Base-by-base conservation (phyloP, 768 basidiomycete species). In the Porpolomopsis calyptriformis region DNA sequence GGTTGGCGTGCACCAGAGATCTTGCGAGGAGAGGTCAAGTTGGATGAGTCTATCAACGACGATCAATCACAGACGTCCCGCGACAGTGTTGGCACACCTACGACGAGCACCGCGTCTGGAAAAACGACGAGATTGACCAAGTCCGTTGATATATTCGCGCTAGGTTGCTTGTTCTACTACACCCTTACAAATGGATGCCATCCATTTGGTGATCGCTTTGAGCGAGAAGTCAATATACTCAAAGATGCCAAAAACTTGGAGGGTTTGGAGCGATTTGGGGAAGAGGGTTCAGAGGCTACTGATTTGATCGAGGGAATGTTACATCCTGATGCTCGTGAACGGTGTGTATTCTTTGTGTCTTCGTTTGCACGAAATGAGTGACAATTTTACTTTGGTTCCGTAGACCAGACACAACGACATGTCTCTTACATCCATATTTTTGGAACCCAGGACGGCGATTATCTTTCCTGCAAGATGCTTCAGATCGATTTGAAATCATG, bases 1-100 rank as follows among this genome's bases (percentile, higher is more conserved):
- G 96, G 96, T 1, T 99, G 96, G 90, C 79, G 96, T 4, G 96
- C 96, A 0, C 96, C 96, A 0, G 96, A 99, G 66, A 92, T 97
- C 52, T 65, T 99, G 37, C 72, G 87, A 19, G 94, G 94, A 2
- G 90, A 96, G 45, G 94, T 99, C 47, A 88, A 87, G 60, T 70
- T 97, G 49, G 88, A 96, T 55, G 91, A 93, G 41, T 56, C 71
- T 24, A 64, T 76, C 16, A 65, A 66, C 4, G 80, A 80, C 48
- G 82, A 85, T 43, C 68, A 75, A 48, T 81, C 81, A 10, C 70
- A 78, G 48, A 79, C 76, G 39, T 86, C 81, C 0, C 70, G 75
- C 27, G 84, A 79, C 11, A 85, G 81, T 48, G 73, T 71, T 12
- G 68, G 73, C 2, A 79, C 76, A 9, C 63, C 74, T 16, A 67